Base-by-base conservation (phyloP, 1,284 basidiomycete species). In the Ceratobasidium sp. region DNA sequence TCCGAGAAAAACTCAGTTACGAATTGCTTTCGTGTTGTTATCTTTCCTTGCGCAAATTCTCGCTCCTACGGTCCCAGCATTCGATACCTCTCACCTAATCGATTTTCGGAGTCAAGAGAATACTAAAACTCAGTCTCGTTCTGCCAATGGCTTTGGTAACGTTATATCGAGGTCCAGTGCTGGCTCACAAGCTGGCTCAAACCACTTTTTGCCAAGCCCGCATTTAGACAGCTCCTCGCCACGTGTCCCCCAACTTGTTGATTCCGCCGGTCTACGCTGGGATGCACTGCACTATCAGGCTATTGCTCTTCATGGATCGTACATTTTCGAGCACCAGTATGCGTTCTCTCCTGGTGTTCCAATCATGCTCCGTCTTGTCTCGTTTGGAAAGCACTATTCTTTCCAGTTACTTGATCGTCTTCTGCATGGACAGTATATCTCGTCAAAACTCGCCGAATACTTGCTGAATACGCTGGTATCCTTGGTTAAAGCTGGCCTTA, bases 331-430 rank as follows among this genome's bases (percentile, higher is more conserved):
- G 84, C 90, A 98, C 82, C 89, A 94, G 81, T 93, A 94, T 87
- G 97, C 97, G 0, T 99, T 96, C 83, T 90, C 96, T 80, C 94
- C 94, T 1, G 95, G 91, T 0, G 85, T 90, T 65, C 89, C 93
- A 3, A 81, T 86, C 5, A 73, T 93, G 56, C 88, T 96, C 84
- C 87, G 88, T 4, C 3, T 81, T 40, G 81, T 83, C 13, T n/a
- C 65, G 23, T 6, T 62, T 2, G 42, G 40, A 52, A 74, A 74
- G 28, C 44, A 38, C 17, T 33, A n/a, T n/a, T n/a, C 28, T 13
- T 7, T 68, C 2, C 48, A 20, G 5, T 10, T 52, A 17, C 3
- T 40, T n/a, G 52, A 54, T 17, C 40, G 40, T 23, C 9, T 23
- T 23, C 28, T 12, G 10, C 17, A 38, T 26, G 17, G 12, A 15